Evolutionary conservation across 1,284 basidiomycete species (phyloP).

Genomic region (Pholiota adiposa): DNA sequence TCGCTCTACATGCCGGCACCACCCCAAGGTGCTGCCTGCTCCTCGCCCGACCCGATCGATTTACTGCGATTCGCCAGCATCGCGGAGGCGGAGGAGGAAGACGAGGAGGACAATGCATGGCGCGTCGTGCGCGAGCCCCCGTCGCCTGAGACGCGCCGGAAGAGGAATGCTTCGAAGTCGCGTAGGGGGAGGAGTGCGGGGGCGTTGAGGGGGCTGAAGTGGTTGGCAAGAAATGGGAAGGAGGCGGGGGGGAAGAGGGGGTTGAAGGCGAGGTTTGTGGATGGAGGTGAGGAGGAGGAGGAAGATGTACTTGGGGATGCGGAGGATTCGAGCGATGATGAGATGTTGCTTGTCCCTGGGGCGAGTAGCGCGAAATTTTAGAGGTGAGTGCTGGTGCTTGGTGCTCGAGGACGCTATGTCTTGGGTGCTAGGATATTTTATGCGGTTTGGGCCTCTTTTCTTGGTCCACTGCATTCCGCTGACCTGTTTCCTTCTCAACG

Average conservation of each 20-base stretch:
- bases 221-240: slow-evolving; percentile 11
- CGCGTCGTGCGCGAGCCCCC: slow-evolving; percentile 36
- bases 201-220: background rate
- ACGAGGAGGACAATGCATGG: slow-evolving; percentile 26
- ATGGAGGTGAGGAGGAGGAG: slow-evolving; percentile 5
- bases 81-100: slow-evolving; percentile 20
- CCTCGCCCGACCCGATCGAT: slow-evolving; percentile 29
- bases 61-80: slow-evolving; percentile 22
- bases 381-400: slow-evolving; percentile 7
- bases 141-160: slow-evolving; percentile 31
- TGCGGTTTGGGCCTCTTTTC: background rate
- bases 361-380: slow-evolving; percentile 3
- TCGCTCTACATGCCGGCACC: slow-evolving; percentile 21
- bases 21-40: slow-evolving; percentile 17
- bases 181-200: background rate
- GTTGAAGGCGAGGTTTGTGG: slow-evolving; percentile 13
- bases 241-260: background rate
- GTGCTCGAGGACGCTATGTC: too few species aligned
- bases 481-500: too few species aligned
- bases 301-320: background rate
- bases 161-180: slow-evolving; percentile 3
- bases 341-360: slow-evolving; percentile 20
- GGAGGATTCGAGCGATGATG: slow-evolving; percentile 20
- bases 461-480: too few species aligned
- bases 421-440: background rate